Conservation (phyloP, 805 yeast species). For the Jamesozyma jinghongensis region DNA sequence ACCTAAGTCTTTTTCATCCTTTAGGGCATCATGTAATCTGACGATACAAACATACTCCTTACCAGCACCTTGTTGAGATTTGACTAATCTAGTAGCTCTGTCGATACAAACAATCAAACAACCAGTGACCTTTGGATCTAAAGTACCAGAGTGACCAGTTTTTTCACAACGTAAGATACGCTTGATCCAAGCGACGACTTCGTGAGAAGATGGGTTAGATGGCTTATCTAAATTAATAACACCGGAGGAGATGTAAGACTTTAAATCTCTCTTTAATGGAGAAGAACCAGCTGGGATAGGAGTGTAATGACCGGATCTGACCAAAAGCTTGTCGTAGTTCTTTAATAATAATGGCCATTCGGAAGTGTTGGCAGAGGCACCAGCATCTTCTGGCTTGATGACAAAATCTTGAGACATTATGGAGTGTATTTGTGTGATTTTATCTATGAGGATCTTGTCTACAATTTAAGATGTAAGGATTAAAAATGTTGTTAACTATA, state of each 20-base stretch:
- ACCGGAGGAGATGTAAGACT: slow-evolving; percentile 85
- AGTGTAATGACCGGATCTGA: slow-evolving; percentile 94
- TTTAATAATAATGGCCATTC: slow-evolving; percentile 94
- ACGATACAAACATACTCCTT: slow-evolving; percentile 98
- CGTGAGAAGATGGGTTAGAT: slow-evolving; percentile 96
- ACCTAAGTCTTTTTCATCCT: slow-evolving; percentile 82
- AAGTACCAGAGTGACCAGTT: slow-evolving; percentile 98
- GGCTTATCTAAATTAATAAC: slow-evolving; percentile 97
- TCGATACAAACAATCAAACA: slow-evolving; percentile 97
- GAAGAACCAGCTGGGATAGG: slow-evolving; percentile 95
- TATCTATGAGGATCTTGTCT: not conserved
- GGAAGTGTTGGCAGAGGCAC: slow-evolving; percentile 76
- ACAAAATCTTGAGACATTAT: slow-evolving; percentile 60
- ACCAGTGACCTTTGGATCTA: slow-evolving; percentile 98
- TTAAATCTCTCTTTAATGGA: slow-evolving; percentile 89
- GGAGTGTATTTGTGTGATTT: not conserved
- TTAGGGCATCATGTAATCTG: slow-evolving; percentile 86
- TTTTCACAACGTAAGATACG: slow-evolving; percentile 91
- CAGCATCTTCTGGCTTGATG: slow-evolving; percentile 80
- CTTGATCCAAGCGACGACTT: slow-evolving; percentile 99
- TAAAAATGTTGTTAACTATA: no score
- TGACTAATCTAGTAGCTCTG: slow-evolving; percentile 95
- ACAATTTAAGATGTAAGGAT: no score
- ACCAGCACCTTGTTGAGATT: slow-evolving; percentile 99
- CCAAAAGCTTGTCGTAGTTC: slow-evolving; percentile 86